Evolutionary conservation across 148 eudicot genomes (phyloP), one percentile per base, ranked within the genome.

Genomic region (Beta vulgaris): DNA sequence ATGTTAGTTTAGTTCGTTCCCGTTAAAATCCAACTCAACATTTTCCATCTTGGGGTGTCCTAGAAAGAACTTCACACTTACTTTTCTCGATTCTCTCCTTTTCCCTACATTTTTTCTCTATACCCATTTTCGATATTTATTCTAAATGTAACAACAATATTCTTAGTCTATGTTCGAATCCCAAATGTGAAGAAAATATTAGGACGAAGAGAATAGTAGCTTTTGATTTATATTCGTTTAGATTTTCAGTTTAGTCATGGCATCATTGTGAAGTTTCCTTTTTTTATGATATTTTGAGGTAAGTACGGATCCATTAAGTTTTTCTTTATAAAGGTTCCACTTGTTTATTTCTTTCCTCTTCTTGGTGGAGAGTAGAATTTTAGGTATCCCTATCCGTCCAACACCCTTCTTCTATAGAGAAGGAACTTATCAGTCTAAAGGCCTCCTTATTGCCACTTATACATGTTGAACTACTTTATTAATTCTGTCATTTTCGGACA

Each of bases 391-490:
- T 63, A 43, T 21, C 51, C 55, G 25, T 68, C 28, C 57, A 76
- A 76, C 48, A 68, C 39, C 63, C 25, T 64, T 76, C 49, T 58
- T 26, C 35, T 8, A 42, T 12, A 43, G 19, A 26, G 43, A 69
- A 40, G 44, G 16, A 67, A 68, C 75, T 76, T 32, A 67, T 76
- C 34, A 78, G 76, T 39, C 73, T 75, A 75, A 69, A 71, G 81
- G 55, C 46, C 66, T 59, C 72, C 76, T 81, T 78, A 60, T 73
- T 85, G 71, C 61, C 37, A 21, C 68, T 76, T 23, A 70, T 81
- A 44, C 28, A 63, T 82, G 49, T 32, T 71, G 65, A 67, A 43
- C 44, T 66, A 42, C 77, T 63, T 73, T 68, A 67, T 70, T 66
- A 69, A 37, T 39, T 69, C 32, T 60, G 70, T 79, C 78, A 46